Conservation (phyloP, 2,329 filamentous ascomycete genomes). For the Aspergillus latus region DNA sequence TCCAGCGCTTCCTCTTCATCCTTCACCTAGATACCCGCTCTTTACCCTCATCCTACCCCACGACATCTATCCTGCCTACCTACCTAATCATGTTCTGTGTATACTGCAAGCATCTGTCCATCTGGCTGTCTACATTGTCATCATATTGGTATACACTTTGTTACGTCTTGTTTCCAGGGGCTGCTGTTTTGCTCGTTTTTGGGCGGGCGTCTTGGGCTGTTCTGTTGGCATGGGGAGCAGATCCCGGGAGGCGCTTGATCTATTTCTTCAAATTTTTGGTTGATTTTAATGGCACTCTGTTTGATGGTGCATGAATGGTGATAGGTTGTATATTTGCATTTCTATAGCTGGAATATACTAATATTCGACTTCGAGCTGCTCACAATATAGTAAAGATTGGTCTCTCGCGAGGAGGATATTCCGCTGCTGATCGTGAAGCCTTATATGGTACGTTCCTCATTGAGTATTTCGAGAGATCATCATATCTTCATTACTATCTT, state of each 20-base stretch:
- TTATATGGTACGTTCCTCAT: too few species aligned
- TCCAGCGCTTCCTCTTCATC: constrained; percentile 31
- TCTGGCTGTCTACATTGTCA: neutral
- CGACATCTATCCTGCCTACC: constrained; percentile 1
- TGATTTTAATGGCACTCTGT: neutral
- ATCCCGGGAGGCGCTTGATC: constrained; percentile 25
- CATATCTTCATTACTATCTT: too few species aligned
- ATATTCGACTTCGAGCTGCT: neutral
- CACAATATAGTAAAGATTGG: too few species aligned
- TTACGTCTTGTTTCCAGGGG: constrained; percentile 10
- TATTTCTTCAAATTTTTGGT: constrained; percentile 17
- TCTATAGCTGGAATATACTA: neutral
- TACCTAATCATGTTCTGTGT: constrained; percentile 6
- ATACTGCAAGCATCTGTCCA: constrained; percentile 1
- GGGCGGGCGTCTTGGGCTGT: constrained; percentile 28
- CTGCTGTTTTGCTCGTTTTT: neutral
- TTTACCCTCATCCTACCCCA: neutral
- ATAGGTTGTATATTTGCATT: neutral
- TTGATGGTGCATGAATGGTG: constrained; percentile 12
- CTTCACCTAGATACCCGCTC: constrained; percentile 23
- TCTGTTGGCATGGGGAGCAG: constrained; percentile 29
- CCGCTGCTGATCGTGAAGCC: too few species aligned
- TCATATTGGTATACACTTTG: constrained; percentile 13
- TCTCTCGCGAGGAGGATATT: too few species aligned
- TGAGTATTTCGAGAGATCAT: too few species aligned